Evolutionary conservation across 306 rosid species (phyloP).

Genomic region (Glycine latifolia): DNA sequence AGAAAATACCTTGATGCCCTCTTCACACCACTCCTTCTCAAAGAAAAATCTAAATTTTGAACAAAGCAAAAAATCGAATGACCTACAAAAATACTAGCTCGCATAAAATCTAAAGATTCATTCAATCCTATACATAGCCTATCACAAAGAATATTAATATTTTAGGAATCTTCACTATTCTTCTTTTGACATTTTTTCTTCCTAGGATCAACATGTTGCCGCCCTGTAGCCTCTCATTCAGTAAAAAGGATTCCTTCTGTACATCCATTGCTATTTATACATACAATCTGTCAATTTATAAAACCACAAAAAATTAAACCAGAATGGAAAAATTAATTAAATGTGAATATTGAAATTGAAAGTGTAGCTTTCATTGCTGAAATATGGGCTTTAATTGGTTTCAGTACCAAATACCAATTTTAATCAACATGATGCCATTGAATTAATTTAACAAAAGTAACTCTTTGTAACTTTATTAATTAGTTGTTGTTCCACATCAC

Average conservation of each 20-base stretch:
- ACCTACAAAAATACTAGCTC: constrained; percentile 17
- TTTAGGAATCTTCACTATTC: constrained; percentile 54
- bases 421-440: not conserved
- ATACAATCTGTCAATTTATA: constrained; percentile 29
- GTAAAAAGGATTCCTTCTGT: constrained; percentile 44
- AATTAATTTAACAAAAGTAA: constrained; percentile 46
- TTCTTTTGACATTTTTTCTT: constrained; percentile 50
- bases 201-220: constrained; percentile 41
- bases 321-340: not conserved
- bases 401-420: not conserved
- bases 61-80: not conserved
- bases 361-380: constrained; percentile 27
- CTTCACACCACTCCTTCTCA: constrained; percentile 54
- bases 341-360: constrained; percentile 29
- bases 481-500: constrained; percentile 34
- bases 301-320: not conserved
- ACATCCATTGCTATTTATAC: not conserved
- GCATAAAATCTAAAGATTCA: constrained; percentile 46
- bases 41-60: not conserved
- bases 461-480: constrained; percentile 49
- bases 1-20: constrained; percentile 46
- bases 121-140: constrained; percentile 43
- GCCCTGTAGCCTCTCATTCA: constrained; percentile 52
- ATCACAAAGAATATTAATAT: constrained; percentile 40
- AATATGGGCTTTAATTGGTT: constrained; percentile 23